These are phyloP conservation scores for Linderina pennispora DNA, from an alignment of 192 early-diverging fungal genomes.

Conservation along the genomic window DNA sequence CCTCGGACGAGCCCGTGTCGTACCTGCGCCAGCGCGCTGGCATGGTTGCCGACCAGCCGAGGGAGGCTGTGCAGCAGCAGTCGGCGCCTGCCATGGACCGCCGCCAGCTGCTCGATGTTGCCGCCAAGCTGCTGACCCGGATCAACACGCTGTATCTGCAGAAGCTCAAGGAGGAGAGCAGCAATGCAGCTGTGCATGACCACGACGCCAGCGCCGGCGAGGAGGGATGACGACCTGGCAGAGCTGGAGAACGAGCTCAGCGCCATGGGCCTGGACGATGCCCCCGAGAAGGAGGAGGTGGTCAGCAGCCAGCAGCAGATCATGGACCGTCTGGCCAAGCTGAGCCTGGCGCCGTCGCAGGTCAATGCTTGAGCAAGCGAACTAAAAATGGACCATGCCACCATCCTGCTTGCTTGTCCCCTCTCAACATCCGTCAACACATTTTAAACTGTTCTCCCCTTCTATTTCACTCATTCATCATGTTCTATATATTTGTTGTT, in stretches of 20 bases:
- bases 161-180: constrained; percentile 23
- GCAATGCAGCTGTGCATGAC: not conserved
- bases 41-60: not conserved
- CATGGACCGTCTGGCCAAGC: constrained; percentile 27
- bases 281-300: not conserved
- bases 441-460: no score
- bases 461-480: no score
- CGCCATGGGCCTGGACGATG: constrained; percentile 23
- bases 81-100: constrained; percentile 1
- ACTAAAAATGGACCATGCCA: no score
- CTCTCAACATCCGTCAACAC: no score
- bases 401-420: no score
- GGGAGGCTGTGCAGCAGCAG: not conserved
- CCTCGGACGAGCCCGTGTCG: constrained; percentile 35
- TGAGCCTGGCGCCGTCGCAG: constrained; percentile 28
- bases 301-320: constrained; percentile 18
- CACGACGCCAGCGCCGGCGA: constrained; percentile 1
- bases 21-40: constrained; percentile 31
- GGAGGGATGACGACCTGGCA: constrained; percentile 13
- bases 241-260: constrained; percentile 39
- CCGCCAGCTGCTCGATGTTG: constrained; percentile 15
- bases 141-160: constrained; percentile 38
- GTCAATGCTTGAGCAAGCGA: no score
- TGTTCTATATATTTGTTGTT: no score
- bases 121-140: constrained; percentile 30